Conservation (phyloP, 441 rosid genomes). For the Euphorbia schlechtendalii region DNA sequence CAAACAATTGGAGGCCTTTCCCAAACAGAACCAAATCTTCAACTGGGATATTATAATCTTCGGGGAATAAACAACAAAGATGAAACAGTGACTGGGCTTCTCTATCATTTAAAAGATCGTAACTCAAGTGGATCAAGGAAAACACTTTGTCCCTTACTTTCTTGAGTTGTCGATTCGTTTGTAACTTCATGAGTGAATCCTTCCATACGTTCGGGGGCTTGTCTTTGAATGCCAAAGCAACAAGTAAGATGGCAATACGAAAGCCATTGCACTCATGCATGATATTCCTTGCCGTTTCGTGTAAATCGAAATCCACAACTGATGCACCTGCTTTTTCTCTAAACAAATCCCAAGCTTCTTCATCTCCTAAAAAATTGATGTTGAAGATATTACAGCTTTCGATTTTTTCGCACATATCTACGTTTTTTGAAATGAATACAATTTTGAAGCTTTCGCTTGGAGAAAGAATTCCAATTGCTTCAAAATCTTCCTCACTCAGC, state of each 20-base stretch:
- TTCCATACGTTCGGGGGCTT: background rate
- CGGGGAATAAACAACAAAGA: background rate
- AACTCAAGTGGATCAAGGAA: background rate
- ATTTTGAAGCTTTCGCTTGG: background rate
- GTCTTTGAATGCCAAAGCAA: background rate
- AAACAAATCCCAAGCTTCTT: background rate
- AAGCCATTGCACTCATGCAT: slow-evolving; percentile 13
- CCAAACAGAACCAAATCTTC: background rate
- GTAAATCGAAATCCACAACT: background rate
- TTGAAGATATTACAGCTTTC: background rate
- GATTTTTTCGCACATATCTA: background rate
- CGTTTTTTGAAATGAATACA: background rate
- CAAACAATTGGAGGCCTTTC: background rate
- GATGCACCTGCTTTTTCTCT: background rate
- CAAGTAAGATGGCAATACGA: background rate
- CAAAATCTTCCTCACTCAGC: background rate
- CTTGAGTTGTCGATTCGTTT: too few relatives aligned
- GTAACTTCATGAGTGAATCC: background rate
- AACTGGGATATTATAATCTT: background rate
- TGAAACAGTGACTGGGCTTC: background rate
- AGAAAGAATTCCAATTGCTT: background rate
- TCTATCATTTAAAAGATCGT: background rate
- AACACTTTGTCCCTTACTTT: background rate
- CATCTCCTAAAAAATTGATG: background rate
- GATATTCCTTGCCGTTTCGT: background rate